These are phyloP conservation scores for Alternaria brassicicola DNA, from an alignment of 2,329 filamentous ascomycete species.

Conservation along the genomic window DNA sequence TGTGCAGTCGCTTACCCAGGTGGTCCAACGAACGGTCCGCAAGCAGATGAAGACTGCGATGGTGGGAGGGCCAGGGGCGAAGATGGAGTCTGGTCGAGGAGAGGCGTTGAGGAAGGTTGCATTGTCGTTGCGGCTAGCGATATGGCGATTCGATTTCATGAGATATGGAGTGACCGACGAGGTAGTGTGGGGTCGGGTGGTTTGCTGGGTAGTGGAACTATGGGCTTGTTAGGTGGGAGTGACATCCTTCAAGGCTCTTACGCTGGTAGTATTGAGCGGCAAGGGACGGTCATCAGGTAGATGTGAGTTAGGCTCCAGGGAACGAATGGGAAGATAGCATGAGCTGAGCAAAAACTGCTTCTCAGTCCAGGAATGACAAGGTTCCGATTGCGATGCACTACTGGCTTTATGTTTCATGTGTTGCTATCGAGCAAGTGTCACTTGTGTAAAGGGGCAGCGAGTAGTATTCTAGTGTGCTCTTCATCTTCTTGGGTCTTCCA, in stretches of 20 bases:
- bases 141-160: slow-evolving; percentile 91
- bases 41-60: slow-evolving; percentile 4
- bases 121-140: slow-evolving; percentile 92
- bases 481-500: neutral
- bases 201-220: slow-evolving; percentile 50
- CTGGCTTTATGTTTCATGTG: neutral
- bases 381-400: neutral
- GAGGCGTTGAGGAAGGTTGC: slow-evolving; percentile 74
- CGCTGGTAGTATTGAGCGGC: slow-evolving; percentile 75
- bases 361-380: neutral
- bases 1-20: slow-evolving; percentile 87
- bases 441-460: neutral
- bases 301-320: neutral
- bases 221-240: slow-evolving; percentile 73
- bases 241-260: slow-evolving; percentile 77
- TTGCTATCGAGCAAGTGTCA: neutral
- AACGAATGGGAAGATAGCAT: neutral
- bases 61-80: slow-evolving; percentile 51
- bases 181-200: slow-evolving; percentile 55
- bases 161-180: slow-evolving; percentile 77
- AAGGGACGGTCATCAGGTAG: slow-evolving; percentile 55
- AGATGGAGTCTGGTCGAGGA: slow-evolving; percentile 61
- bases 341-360: neutral
- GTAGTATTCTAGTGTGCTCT: neutral
- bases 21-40: slow-evolving; percentile 53